Evolutionary conservation across 2,329 filamentous ascomycete genomes (phyloP), one percentile per base, ranked within the genome.

Genomic region (Pseudogymnoascus sp.): DNA sequence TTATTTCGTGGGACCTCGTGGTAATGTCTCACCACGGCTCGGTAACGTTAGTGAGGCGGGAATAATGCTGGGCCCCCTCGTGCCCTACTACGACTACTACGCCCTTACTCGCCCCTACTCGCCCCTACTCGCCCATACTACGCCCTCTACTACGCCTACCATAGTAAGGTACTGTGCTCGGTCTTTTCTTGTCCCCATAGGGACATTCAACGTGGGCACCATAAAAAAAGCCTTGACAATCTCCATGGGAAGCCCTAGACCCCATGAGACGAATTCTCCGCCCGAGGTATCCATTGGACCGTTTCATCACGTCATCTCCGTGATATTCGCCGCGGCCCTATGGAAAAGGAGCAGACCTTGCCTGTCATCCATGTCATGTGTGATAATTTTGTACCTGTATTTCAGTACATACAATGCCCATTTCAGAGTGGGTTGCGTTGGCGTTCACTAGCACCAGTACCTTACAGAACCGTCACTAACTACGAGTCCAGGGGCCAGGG

Each of bases 41-140:
- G 48, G 48, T 55, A 55, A 33, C 48, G 48, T 55, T 55, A 55
- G 48, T 55, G 48, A 55, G 48, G 48, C 48, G 48, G 48, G 48
- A 21, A 17, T 55, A 35, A 55, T 35, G 48, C 29, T 55, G 48
- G 44, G 29, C 21, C 48, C 48, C 29, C 48, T 55, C 48, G 48
- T 55, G 48, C 29, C 21, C 25, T 35, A 55, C 48, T 55, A 51
- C 44, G 27, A 29, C 48, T 55, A 55, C 48, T 29, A 35, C 21
- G 4, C 21, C 21, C 21, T 21, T 21, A 21, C 21, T 21, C 21
- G 21, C 21, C 21, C 21, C 21, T 21, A 21, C 21, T 21, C 21
- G 21, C 21, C 21, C 21, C 21, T 21, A 21, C 21, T 21, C 21
- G 21, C 21, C 21, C 21, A 2, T 21, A 21, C 21, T 21, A 21